phyloP scores from a whole-genome alignment of 2,329 filamentous ascomycete genomes.

The Gremmenia infestans region DNA sequence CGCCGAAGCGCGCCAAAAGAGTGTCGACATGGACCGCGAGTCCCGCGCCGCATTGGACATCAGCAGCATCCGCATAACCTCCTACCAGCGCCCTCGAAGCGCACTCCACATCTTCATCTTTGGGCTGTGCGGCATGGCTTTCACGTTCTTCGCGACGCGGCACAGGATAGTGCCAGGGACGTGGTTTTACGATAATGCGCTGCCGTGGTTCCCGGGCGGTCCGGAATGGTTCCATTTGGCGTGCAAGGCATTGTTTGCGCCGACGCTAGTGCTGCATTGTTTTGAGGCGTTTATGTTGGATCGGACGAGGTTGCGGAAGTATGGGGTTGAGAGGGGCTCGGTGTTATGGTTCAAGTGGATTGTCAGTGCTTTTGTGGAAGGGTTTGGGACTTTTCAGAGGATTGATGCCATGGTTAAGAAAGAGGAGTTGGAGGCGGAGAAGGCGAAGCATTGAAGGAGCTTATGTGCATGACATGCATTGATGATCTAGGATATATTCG shows the following conservation, averaged over 20 bases:
- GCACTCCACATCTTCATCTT: constrained; percentile 49
- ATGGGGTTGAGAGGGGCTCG: constrained; percentile 41
- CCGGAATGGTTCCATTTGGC: constrained; percentile 52
- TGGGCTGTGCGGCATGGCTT: constrained; percentile 48
- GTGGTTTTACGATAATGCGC: constrained; percentile 43
- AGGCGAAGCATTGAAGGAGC: constrained; percentile 36
- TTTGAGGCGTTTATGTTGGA: constrained; percentile 56
- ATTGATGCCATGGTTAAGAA: constrained; percentile 45
- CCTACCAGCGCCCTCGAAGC: constrained; percentile 32
- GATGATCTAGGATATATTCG: too few relatives aligned
- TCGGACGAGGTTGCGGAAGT: constrained; percentile 40
- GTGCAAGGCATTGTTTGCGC: constrained; percentile 51
- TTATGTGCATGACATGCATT: too few relatives aligned
- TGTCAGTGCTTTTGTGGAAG: constrained; percentile 48
- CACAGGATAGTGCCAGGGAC: constrained; percentile 50
- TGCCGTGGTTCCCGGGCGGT: constrained; percentile 52
- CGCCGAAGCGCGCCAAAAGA: constrained; percentile 61
- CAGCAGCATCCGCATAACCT: constrained; percentile 36
- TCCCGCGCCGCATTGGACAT: constrained; percentile 56
- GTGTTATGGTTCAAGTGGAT: constrained; percentile 52
- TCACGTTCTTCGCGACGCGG: constrained; percentile 44
- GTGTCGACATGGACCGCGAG: constrained; percentile 67
- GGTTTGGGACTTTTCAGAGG: constrained; percentile 43
- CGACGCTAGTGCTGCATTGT: constrained; percentile 60
- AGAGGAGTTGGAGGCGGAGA: constrained; percentile 39